Evolutionary conservation across 345 rosid species (phyloP).

Genomic region (Erucastrum elatum): DNA sequence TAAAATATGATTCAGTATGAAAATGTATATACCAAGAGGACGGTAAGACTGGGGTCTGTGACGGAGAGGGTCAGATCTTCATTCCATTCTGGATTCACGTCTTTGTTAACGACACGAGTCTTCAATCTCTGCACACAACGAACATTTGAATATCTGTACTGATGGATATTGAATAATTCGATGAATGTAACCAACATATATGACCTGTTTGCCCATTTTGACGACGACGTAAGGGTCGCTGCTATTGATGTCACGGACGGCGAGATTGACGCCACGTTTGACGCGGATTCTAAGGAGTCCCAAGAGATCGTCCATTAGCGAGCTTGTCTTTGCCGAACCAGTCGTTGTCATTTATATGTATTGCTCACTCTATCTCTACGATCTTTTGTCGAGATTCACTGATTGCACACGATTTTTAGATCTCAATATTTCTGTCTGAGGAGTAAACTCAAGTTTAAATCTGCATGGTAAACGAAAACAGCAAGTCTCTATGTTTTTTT

Average conservation of each 20-base stretch:
- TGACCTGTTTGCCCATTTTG: slow-evolving; percentile 82
- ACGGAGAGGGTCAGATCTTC: slow-evolving; percentile 89
- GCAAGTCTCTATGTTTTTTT: not conserved
- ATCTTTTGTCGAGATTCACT: not conserved
- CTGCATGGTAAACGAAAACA: not conserved
- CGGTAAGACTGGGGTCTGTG: slow-evolving; percentile 56
- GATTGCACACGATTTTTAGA: not conserved
- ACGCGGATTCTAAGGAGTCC: slow-evolving; percentile 77
- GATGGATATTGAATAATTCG: not conserved
- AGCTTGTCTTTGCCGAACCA: slow-evolving; percentile 30
- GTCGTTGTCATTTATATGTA: slow-evolving; percentile 6
- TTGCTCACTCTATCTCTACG: not conserved
- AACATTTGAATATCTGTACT: not conserved
- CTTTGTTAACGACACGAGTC: slow-evolving; percentile 80
- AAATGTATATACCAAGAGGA: slow-evolving; percentile 52
- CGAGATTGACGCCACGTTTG: slow-evolving; percentile 84
- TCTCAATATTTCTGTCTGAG: not conserved
- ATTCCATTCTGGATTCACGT: slow-evolving; percentile 90
- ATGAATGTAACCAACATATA: not conserved
- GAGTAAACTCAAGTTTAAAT: not conserved
- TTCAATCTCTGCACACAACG: slow-evolving; percentile 58
- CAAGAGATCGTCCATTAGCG: slow-evolving; percentile 69
- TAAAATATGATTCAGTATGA: not conserved
- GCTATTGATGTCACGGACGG: slow-evolving; percentile 89
- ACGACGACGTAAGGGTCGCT: slow-evolving; percentile 93